A percentile compares a stretch with the other conserved stretches of the same genome.
phyloP scores from a whole-genome alignment of 345 rosid genomes.

The Linum trigynum region DNA sequence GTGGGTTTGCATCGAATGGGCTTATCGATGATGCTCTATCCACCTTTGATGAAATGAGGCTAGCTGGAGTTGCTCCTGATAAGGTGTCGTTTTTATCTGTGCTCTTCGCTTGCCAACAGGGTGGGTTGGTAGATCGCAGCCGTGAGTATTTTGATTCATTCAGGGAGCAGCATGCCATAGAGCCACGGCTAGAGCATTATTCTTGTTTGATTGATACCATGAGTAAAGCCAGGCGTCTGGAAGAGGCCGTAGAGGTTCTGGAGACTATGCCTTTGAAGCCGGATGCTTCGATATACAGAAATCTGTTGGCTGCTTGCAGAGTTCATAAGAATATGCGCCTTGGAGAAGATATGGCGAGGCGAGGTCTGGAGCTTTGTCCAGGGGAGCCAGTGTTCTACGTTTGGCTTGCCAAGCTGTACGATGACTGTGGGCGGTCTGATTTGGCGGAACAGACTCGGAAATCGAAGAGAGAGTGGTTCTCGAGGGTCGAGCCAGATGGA shows the following conservation, averaged over 20 bases:
- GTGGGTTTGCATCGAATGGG: conserved; percentile 46
- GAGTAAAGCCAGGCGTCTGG: conserved; percentile 52
- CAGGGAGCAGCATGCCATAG: conserved; percentile 26
- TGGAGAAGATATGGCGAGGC: conserved; percentile 61
- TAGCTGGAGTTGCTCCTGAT: conserved; percentile 48
- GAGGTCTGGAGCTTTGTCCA: conserved; percentile 45
- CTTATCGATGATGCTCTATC: conserved; percentile 44
- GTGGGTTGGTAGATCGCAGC: conserved; percentile 42
- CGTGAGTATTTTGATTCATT: conserved; percentile 44
- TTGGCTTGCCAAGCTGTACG: conserved; percentile 44
- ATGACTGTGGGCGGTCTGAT: conserved; percentile 32
- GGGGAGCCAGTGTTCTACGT: conserved; percentile 40
- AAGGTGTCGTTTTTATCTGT: conserved; percentile 36
- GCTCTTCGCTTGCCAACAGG: conserved; percentile 47
- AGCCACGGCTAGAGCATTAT: conserved; percentile 46
- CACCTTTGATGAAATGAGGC: conserved; percentile 58
- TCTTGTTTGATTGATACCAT: conserved; percentile 41
- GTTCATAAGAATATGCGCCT: conserved; percentile 38
- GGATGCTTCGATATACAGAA: conserved; percentile 43
- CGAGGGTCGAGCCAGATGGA: conserved; percentile 21
- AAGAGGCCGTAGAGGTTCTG: conserved; percentile 38
- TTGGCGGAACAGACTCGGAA: conserved; percentile 32
- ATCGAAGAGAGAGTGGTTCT: conserved; percentile 23
- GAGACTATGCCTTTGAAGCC: conserved; percentile 42
- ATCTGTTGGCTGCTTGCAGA: conserved; percentile 44